Percentiles rank a stretch among this genome's conserved stretches.
phyloP scores from a whole-genome alignment of 306 rosid genomes.

The Carpinus viminea region DNA sequence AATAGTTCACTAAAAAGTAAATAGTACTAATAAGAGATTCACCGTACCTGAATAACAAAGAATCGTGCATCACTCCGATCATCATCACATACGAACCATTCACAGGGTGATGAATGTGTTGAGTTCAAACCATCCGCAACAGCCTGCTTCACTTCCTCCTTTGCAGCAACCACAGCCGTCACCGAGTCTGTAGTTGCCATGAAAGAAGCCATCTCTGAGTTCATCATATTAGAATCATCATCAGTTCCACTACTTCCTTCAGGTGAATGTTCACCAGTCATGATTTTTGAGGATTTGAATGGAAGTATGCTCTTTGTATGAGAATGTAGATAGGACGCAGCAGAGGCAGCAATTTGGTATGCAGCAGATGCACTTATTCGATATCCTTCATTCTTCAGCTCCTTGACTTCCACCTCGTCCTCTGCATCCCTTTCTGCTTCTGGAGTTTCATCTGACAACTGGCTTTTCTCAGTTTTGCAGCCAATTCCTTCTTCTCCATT shows the following conservation, averaged over 20 bases:
- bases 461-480: conserved; percentile 49
- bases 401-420: conserved; percentile 36
- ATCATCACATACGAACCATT: conserved; percentile 89
- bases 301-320: conserved; percentile 75
- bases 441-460: conserved; percentile 29
- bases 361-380: conserved; percentile 65
- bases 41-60: conserved; percentile 78
- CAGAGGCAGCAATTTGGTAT: conserved; percentile 83
- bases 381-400: conserved; percentile 39
- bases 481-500: conserved; percentile 62
- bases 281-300: conserved; percentile 55
- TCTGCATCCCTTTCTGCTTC: conserved; percentile 38
- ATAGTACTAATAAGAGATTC: not conserved
- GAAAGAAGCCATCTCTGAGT: conserved; percentile 72
- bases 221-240: conserved; percentile 36
- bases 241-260: conserved; percentile 38
- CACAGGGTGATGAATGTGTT: conserved; percentile 76
- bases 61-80: conserved; percentile 65
- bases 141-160: conserved; percentile 97
- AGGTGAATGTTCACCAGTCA: conserved; percentile 31
- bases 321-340: conserved; percentile 82
- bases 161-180: conserved; percentile 93
- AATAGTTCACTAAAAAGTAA: not conserved
- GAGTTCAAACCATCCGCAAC: conserved; percentile 91
- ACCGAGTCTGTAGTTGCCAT: conserved; percentile 90